A percentile compares a stretch with the other conserved stretches of the same genome.
Conservation (phyloP, 225 moss, liverwort and hornwort species). For the Antitrichia curtipendula region DNA sequence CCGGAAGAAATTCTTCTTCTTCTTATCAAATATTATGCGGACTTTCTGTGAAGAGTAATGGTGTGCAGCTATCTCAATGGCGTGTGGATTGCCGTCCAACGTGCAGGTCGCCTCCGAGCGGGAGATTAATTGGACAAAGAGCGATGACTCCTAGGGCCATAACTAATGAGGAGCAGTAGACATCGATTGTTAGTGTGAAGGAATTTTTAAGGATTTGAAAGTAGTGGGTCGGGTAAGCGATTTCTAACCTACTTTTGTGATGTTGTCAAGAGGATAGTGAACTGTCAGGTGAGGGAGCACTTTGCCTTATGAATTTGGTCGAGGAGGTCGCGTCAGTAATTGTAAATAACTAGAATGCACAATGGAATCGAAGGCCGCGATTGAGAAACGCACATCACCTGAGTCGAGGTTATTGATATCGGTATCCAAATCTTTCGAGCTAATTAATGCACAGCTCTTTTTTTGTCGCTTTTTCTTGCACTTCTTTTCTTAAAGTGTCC, state of each 20-base stretch:
- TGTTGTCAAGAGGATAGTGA: not conserved
- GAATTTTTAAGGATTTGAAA: slow-evolving; percentile 40
- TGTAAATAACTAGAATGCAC: not conserved
- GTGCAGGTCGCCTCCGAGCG: not conserved
- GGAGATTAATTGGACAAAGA: not conserved
- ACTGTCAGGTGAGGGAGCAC: not conserved
- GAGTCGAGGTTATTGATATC: not conserved
- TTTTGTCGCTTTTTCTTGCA: not conserved
- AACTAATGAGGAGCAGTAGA: not conserved
- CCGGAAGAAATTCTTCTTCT: not conserved
- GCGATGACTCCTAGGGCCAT: not conserved
- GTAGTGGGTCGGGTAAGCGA: slow-evolving; percentile 23
- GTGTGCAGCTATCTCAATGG: not conserved
- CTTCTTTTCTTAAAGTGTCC: not conserved
- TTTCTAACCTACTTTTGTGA: not conserved
- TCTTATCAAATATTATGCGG: not conserved
- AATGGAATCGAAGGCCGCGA: not conserved
- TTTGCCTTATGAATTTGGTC: not conserved
- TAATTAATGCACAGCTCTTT: not conserved
- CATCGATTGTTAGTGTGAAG: not conserved
- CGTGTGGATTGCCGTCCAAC: not conserved
- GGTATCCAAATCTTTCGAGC: not conserved
- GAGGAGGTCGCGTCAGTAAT: not conserved
- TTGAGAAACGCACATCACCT: not conserved
- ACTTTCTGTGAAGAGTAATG: not conserved